These are phyloP conservation scores for Hyaloperonospora brassicae DNA, from an alignment of 352 stramenopile genomes.

Conservation along the genomic window DNA sequence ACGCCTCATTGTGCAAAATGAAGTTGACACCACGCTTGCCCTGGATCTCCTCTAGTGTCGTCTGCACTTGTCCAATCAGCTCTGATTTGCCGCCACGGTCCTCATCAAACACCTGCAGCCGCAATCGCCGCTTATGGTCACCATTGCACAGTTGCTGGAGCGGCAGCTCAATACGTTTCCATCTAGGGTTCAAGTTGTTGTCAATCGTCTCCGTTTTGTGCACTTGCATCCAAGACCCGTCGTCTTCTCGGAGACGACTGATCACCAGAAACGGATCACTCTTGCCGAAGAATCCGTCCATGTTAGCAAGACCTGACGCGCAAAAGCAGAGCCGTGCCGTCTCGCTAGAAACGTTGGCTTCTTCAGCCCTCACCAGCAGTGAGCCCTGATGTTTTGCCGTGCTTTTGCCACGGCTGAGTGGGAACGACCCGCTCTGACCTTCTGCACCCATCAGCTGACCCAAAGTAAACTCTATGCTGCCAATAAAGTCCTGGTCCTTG, in stretches of 20 bases:
- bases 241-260: conserved; percentile 45
- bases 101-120: conserved; percentile 78
- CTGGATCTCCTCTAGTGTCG: conserved; percentile 54
- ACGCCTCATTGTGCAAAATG: conserved; percentile 45
- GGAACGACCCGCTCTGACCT: conserved; percentile 51
- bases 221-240: conserved; percentile 45
- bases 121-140: conserved; percentile 54
- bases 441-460: conserved; percentile 72
- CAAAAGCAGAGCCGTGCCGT: conserved; percentile 42
- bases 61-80: conserved; percentile 61
- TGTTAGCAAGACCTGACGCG: conserved; percentile 42
- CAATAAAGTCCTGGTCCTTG: conserved; percentile 71
- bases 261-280: conserved; percentile 58
- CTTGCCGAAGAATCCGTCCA: conserved; percentile 60
- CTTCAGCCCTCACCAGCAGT: conserved; percentile 52
- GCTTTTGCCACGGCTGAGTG: conserved; percentile 39
- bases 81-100: conserved; percentile 56
- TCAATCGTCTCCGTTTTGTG: conserved; percentile 61
- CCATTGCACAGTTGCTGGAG: conserved; percentile 75
- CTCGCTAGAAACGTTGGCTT: conserved; percentile 43
- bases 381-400: conserved; percentile 38
- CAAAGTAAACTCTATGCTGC: conserved; percentile 61
- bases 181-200: conserved; percentile 69
- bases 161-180: conserved; percentile 43
- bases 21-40: conserved; percentile 42